Conservation (phyloP, 148 eudicot genomes). For the Mesembryanthemum crystallinum region DNA sequence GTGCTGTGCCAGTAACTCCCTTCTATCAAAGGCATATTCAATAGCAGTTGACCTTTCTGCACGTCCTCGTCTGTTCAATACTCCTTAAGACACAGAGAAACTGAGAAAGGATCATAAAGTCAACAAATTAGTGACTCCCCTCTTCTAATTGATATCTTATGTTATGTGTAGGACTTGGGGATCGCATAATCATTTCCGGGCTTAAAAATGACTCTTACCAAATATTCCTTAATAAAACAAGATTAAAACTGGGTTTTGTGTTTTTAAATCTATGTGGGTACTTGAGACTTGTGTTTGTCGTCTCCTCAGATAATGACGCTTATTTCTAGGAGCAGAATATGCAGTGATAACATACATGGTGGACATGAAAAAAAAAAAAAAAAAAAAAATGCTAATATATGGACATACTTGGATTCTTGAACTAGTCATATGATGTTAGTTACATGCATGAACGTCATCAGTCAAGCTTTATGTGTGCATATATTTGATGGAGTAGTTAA, state of each 20-base stretch:
- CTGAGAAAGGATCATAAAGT: background rate
- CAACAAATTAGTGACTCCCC: background rate
- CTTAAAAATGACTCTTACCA: constrained; percentile 1
- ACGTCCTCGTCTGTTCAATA: constrained; percentile 7
- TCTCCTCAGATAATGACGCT: background rate
- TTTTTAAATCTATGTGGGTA: background rate
- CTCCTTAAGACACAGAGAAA: constrained; percentile 1
- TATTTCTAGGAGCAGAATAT: background rate
- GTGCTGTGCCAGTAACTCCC: constrained; percentile 27
- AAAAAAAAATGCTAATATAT: background rate
- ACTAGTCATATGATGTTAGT: constrained; percentile 11
- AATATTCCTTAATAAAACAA: background rate
- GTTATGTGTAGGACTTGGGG: constrained; percentile 3
- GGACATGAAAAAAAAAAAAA: background rate
- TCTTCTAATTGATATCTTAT: background rate
- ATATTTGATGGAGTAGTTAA: constrained; percentile 12
- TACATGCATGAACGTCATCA: constrained; percentile 13
- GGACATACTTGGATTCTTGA: constrained; percentile 6
- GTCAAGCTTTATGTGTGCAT: background rate
- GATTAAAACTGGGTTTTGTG: background rate
- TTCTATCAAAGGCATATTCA: constrained; percentile 7
- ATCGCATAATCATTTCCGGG: background rate
- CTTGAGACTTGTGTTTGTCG: constrained; percentile 9
- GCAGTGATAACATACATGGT: constrained; percentile 9
- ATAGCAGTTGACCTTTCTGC: constrained; percentile 16